Evolutionary conservation across 2,329 filamentous ascomycete species (phyloP).

Genomic region (Aureobasidium sp.): DNA sequence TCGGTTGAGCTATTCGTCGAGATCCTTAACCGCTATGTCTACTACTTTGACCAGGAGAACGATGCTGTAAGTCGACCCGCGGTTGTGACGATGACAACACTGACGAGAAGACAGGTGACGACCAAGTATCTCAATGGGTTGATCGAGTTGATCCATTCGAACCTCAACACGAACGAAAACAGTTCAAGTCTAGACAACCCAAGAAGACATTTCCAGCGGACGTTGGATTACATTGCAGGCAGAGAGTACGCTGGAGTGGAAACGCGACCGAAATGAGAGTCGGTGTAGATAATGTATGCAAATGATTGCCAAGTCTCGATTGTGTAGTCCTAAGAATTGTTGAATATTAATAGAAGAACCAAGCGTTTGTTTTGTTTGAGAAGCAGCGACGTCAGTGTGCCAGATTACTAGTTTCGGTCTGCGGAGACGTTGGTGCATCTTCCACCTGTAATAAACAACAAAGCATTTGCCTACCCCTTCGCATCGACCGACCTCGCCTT

Average conservation of each 20-base stretch:
- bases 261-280: constrained; percentile 46
- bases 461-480: neutral
- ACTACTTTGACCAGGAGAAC: constrained; percentile 99
- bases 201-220: constrained; percentile 88
- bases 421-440: neutral
- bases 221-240: constrained; percentile 83
- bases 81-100: neutral
- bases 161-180: constrained; percentile 78
- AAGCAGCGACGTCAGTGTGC: neutral
- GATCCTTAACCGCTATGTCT: constrained; percentile 95
- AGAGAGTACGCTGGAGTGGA: constrained; percentile 92
- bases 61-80: constrained; percentile 58
- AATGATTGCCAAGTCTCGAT: neutral
- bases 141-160: constrained; percentile 96
- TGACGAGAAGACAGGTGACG: constrained; percentile 52
- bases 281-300: constrained; percentile 8
- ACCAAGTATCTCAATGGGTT: constrained; percentile 97
- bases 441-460: neutral
- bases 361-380: constrained; percentile 9
- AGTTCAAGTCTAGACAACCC: constrained; percentile 79
- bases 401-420: neutral
- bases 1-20: constrained; percentile 98
- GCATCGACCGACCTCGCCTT: neutral
- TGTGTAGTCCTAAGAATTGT: neutral
- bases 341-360: neutral